Percentiles rank a stretch among this genome's conserved stretches.
phyloP scores from a whole-genome alignment of 2,329 filamentous ascomycete species.

The Exophiala sideris region DNA sequence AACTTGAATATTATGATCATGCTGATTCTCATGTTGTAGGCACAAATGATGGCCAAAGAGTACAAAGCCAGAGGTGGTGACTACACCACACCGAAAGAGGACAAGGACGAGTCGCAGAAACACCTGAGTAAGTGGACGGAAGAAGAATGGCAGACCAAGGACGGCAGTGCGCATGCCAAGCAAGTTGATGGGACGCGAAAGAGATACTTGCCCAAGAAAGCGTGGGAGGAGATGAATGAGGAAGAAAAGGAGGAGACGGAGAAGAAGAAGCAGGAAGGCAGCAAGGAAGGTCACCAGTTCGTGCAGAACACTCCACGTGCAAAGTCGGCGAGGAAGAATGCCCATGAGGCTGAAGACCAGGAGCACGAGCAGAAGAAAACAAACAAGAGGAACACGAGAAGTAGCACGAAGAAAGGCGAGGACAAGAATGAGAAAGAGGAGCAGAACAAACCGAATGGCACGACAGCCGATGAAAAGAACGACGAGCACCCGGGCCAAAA shows the following conservation, averaged over 20 bases:
- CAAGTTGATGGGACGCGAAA: constrained; percentile 44
- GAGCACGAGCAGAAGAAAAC: not conserved
- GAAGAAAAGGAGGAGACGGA: constrained; percentile 45
- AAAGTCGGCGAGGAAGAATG: constrained; percentile 40
- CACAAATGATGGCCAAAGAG: constrained; percentile 46
- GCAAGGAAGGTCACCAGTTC: constrained; percentile 43
- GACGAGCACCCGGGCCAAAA: not conserved
- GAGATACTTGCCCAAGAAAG: constrained; percentile 47
- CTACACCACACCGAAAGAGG: constrained; percentile 45
- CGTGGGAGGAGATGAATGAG: constrained; percentile 49
- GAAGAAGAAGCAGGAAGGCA: constrained; percentile 36
- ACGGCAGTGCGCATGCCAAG: constrained; percentile 45
- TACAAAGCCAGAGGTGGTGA: constrained; percentile 48
- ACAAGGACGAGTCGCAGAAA: constrained; percentile 44
- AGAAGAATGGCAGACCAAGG: constrained; percentile 52
- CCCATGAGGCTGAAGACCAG: constrained; percentile 32
- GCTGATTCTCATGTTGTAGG: constrained; percentile 27
- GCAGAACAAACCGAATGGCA: not conserved
- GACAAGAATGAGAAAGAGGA: not conserved
- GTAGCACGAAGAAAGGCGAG: not conserved
- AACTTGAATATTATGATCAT: not conserved
- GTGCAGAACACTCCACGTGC: constrained; percentile 44
- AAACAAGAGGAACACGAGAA: not conserved
- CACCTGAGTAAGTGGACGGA: constrained; percentile 45
- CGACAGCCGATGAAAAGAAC: not conserved